Evolutionary conservation across 176 grass and related monocot genomes (phyloP).

Genomic region (Pontederia paniculata): DNA sequence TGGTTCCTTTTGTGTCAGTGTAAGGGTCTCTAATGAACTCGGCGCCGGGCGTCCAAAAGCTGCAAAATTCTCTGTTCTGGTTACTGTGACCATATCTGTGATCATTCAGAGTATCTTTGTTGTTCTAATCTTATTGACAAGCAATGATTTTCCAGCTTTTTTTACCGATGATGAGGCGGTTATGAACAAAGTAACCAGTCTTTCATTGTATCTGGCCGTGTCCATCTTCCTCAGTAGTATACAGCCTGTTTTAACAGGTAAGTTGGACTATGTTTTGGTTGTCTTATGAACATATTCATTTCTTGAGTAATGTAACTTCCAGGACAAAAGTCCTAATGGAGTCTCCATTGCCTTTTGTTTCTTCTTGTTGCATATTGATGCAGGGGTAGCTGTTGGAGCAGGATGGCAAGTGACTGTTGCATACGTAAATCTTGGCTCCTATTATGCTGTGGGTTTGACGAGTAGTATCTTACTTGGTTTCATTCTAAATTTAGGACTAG

Average conservation of each 20-base stretch:
- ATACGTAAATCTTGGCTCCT: slow-evolving; percentile 76
- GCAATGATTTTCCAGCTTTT: slow-evolving; percentile 32
- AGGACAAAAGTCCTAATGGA: too few species aligned
- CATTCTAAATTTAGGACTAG: slow-evolving; percentile 39
- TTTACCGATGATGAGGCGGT: slow-evolving; percentile 51
- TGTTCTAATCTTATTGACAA: slow-evolving; percentile 27
- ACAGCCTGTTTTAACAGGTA: slow-evolving; percentile 76
- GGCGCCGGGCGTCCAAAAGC: slow-evolving; percentile 57
- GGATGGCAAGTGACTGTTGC: slow-evolving; percentile 73
- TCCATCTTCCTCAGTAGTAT: slow-evolving; percentile 94
- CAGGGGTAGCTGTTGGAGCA: slow-evolving; percentile 61
- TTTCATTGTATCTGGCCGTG: slow-evolving; percentile 50
- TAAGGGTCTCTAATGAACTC: slow-evolving; percentile 78
- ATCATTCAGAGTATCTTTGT: slow-evolving; percentile 40
- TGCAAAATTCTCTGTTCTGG: slow-evolving; percentile 45
- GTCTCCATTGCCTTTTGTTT: background rate
- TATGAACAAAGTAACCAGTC: slow-evolving; percentile 46
- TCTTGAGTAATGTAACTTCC: background rate
- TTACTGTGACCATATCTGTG: slow-evolving; percentile 57
- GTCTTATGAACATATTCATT: background rate
- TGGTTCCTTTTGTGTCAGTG: slow-evolving; percentile 24
- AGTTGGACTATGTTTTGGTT: too few species aligned
- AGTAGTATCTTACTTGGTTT: slow-evolving; percentile 69
- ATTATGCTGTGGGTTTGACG: slow-evolving; percentile 73
- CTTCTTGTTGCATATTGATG: slow-evolving; percentile 1